Conservation (phyloP, 352 stramenopile species). For the Phytophthora chlamydospora region DNA sequence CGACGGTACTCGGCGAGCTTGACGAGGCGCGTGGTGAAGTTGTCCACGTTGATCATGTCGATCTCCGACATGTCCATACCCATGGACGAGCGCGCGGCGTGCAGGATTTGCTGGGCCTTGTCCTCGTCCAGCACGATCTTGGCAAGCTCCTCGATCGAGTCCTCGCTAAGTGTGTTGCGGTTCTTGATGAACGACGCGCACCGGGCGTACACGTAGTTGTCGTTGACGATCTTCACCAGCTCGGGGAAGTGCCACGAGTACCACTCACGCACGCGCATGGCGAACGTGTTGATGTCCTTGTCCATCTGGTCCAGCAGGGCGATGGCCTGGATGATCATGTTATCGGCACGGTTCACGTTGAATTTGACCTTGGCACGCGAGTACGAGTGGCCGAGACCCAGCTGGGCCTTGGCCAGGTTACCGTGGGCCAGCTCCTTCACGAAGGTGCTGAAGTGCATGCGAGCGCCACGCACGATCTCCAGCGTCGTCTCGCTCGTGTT, state of each 20-base stretch:
- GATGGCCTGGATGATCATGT: slow-evolving; percentile 99
- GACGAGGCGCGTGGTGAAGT: slow-evolving; percentile 98
- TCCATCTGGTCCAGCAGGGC: slow-evolving; percentile 99
- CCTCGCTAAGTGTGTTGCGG: slow-evolving; percentile 77
- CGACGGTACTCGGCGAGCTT: slow-evolving; percentile 98
- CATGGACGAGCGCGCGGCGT: slow-evolving; percentile 97
- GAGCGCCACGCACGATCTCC: slow-evolving; percentile 97
- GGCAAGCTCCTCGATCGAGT: slow-evolving; percentile 79
- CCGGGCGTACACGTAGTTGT: slow-evolving; percentile 99
- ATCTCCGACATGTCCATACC: slow-evolving; percentile 99
- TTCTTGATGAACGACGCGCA: slow-evolving; percentile 98
- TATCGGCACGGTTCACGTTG: slow-evolving; percentile 99
- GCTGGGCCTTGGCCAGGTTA: slow-evolving; percentile 97
- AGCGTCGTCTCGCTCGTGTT: slow-evolving; percentile 97
- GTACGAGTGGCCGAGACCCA: slow-evolving; percentile 99
- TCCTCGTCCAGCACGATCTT: slow-evolving; percentile 98
- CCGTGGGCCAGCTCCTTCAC: slow-evolving; percentile 97
- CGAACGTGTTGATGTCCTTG: slow-evolving; percentile 99
- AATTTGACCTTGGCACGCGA: slow-evolving; percentile 99
- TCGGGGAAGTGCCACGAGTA: slow-evolving; percentile 99
- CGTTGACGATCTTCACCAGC: slow-evolving; percentile 99
- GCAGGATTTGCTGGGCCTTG: slow-evolving; percentile 94
- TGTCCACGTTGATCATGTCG: slow-evolving; percentile 99
- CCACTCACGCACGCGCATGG: slow-evolving; percentile 99
- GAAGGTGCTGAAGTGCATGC: slow-evolving; percentile 97